These are phyloP conservation scores for Aureobasidium sp. DNA, from an alignment of 2,329 filamentous ascomycete genomes.

Conservation along the genomic window DNA sequence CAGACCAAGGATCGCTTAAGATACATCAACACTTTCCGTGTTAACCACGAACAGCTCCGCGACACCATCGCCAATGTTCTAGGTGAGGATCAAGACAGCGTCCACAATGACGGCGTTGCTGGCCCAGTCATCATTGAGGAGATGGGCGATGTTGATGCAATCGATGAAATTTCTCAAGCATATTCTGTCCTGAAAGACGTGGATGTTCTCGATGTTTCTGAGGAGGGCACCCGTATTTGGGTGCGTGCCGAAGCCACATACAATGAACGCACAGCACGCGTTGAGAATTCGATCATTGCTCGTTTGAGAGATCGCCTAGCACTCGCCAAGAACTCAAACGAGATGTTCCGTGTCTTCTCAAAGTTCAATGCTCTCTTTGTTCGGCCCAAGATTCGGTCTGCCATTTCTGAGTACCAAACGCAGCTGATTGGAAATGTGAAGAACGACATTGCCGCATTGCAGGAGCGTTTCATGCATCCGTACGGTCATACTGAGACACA, in stretches of 20 bases:
- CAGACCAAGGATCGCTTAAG: conserved; percentile 85
- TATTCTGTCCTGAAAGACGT: conserved; percentile 93
- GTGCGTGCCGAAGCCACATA: conserved; percentile 91
- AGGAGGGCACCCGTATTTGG: conserved; percentile 85
- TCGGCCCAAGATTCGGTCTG: conserved; percentile 95
- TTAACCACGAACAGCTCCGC: conserved; percentile 96
- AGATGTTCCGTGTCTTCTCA: conserved; percentile 99
- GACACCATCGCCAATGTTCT: conserved; percentile 96
- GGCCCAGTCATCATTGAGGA: conserved; percentile 76
- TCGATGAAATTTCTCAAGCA: conserved; percentile 90
- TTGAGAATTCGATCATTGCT: conserved; percentile 98
- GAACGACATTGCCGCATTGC: conserved; percentile 83
- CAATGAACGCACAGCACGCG: conserved; percentile 91
- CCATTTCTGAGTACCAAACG: conserved; percentile 96
- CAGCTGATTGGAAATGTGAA: conserved; percentile 98
- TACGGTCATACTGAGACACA: conserved; percentile 98
- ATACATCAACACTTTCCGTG: conserved; percentile 90
- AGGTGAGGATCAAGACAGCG: conserved; percentile 54
- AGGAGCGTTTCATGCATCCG: conserved; percentile 97
- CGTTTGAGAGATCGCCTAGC: conserved; percentile 84
- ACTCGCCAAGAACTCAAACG: conserved; percentile 92
- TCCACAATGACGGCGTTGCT: conserved; percentile 50
- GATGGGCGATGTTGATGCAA: conserved; percentile 93
- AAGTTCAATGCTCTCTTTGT: conserved; percentile 99
- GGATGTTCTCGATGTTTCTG: conserved; percentile 85